Evolutionary conservation across 106 monocot genomes (phyloP), one percentile per base, ranked within the genome.

Genomic region (Hemerocallis citrina): DNA sequence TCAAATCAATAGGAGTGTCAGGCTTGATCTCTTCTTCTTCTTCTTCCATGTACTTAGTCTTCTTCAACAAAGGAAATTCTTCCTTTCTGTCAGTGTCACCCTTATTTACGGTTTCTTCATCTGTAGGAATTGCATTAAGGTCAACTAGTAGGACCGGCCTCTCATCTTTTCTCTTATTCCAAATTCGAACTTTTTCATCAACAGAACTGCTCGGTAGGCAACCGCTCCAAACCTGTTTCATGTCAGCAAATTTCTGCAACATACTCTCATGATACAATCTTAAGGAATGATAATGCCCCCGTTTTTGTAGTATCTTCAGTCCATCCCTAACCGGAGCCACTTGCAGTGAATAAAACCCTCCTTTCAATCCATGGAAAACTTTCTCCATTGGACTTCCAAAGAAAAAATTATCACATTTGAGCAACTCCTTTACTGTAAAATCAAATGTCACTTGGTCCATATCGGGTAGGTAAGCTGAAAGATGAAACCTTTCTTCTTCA

Each of bases 381-480:
- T 30, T 69, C 13, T 72, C 82, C 60, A 88, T 23, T 0, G 91
- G 96, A 70, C 63, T 98, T 35, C 91, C 91, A 73, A 98, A 98
- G 59, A 69, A 88, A 49, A 91, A 24, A 61, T 76, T 70, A 31
- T 45, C 74, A 21, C 96, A 87, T 58, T 23, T 65, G 21, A 98
- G 77, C 68, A 98, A 72, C 59, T 91, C 84, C 35, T 75, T 77
- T 61, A 98, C 65, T 14, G 81, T 85, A 27, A 71, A 12, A 68
- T 46, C 72, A 76, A 98, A 98, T 50, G 80, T 81, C 33, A 85
- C 62, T 36, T 73, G 69, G 51, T 92, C 96, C 84, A 98, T 75
- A 71, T 84, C 88, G 4, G 96, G 96, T 33, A 98, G 88, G 72
- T 77, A 80, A 35, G 87, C 77, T 68, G 88, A 54, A 11, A 98